Evolutionary conservation across 2,329 filamentous ascomycete species (phyloP).

Genomic region (Onygenales sp.): DNA sequence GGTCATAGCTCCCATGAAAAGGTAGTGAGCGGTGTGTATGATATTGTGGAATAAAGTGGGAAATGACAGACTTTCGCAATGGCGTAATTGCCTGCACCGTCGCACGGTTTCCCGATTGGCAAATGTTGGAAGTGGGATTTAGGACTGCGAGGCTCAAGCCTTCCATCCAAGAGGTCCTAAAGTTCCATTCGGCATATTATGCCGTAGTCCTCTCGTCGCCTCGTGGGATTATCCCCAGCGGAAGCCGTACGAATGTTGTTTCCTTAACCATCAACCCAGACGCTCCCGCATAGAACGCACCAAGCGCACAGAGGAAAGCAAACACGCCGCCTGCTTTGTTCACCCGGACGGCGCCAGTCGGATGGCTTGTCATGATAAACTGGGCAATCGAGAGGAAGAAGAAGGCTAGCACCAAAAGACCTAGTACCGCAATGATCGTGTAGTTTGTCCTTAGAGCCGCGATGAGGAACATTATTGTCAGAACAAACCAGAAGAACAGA

Average conservation of each 20-base stretch:
- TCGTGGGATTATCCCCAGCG: slow-evolving; percentile 27
- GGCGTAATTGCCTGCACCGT: no score
- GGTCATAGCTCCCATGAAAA: no score
- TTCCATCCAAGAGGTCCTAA: no score
- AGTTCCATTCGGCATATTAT: neutral
- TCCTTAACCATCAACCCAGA: slow-evolving; percentile 33
- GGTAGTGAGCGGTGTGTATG: no score
- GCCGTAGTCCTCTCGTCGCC: neutral
- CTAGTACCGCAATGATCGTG: slow-evolving; percentile 49
- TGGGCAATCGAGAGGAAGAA: slow-evolving; percentile 47
- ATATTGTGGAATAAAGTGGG: no score
- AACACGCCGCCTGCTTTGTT: slow-evolving; percentile 38
- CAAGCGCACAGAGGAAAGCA: slow-evolving; percentile 26
- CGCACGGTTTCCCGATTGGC: no score
- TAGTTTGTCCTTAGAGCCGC: slow-evolving; percentile 51
- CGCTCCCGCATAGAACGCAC: slow-evolving; percentile 34
- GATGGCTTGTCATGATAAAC: slow-evolving; percentile 35
- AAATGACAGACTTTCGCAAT: no score
- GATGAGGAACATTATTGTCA: slow-evolving; percentile 47
- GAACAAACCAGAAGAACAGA: slow-evolving; percentile 52
- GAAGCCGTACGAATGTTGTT: slow-evolving; percentile 34
- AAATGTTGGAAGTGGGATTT: no score
- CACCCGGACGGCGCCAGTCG: slow-evolving; percentile 30
- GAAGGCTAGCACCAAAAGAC: slow-evolving; percentile 50
- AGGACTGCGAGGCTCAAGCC: no score